These are phyloP conservation scores for Silene uniflora DNA, from an alignment of 148 eudicot genomes.

Conservation along the genomic window DNA sequence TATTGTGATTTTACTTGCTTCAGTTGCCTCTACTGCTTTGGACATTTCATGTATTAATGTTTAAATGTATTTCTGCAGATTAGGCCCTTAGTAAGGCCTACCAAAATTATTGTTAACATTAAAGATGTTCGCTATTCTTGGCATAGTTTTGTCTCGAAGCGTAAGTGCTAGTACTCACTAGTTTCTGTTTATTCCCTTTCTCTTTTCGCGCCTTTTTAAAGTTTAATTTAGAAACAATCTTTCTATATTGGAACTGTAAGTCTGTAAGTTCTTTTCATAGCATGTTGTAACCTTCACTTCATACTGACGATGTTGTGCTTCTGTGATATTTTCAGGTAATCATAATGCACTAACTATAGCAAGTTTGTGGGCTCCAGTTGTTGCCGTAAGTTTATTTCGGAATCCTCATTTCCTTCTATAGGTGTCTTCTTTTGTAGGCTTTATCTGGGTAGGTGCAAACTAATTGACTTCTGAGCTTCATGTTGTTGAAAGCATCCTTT, in stretches of 20 bases:
- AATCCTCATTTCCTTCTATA: background rate
- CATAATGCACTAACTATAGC: constrained; percentile 71
- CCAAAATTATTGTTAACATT: constrained; percentile 57
- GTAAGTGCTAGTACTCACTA: constrained; percentile 38
- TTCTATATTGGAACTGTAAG: background rate
- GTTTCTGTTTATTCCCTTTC: background rate
- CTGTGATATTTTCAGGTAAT: constrained; percentile 52
- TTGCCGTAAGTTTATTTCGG: constrained; percentile 68
- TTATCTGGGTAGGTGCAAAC: background rate
- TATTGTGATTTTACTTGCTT: background rate
- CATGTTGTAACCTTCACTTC: background rate
- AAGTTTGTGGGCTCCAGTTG: constrained; percentile 93
- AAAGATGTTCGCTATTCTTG: constrained; percentile 70
- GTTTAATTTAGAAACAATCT: background rate
- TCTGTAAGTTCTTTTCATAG: background rate
- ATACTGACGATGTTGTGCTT: constrained; percentile 23
- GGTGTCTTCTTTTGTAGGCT: background rate
- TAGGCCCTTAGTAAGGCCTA: constrained; percentile 73
- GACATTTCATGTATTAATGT: background rate
- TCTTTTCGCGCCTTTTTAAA: background rate
- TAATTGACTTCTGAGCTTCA: background rate
- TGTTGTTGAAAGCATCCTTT: background rate
- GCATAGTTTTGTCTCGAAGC: constrained; percentile 83
- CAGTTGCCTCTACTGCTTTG: background rate
- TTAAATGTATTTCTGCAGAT: constrained; percentile 47